Percentiles rank a stretch among this genome's conserved stretches.
Evolutionary conservation across 345 rosid species (phyloP).

Genomic region (Mallotus nudiflorus): DNA sequence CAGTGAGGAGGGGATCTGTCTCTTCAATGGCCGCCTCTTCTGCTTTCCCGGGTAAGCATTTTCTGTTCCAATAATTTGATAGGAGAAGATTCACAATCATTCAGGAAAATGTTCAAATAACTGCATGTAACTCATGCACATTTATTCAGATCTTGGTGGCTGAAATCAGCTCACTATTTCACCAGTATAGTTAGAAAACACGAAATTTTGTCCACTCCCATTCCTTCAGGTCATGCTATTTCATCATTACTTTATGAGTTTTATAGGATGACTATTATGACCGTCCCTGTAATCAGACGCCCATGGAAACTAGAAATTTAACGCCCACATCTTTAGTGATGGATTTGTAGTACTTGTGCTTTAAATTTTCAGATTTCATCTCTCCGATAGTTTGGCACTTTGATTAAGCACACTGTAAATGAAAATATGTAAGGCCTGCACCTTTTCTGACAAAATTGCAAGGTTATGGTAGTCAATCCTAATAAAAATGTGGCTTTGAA

Average conservation of each 20-base stretch:
- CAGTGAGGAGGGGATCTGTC: conserved; percentile 38
- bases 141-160: background rate
- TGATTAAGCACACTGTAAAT: background rate
- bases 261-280: background rate
- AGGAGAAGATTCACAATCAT: background rate
- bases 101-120: background rate
- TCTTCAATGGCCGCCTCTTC: conserved; percentile 46
- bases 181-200: too few species aligned
- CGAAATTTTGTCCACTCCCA: too few species aligned
- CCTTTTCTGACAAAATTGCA: background rate
- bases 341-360: background rate
- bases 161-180: background rate
- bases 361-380: background rate
- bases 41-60: conserved; percentile 60
- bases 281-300: background rate
- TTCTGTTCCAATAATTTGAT: background rate
- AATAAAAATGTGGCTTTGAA: background rate
- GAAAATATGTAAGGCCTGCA: background rate
- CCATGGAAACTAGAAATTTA: background rate
- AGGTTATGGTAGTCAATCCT: too few species aligned
- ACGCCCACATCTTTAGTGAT: background rate
- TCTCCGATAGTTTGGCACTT: background rate
- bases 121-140: background rate
- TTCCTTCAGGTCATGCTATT: background rate
- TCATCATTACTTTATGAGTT: background rate